Base-by-base conservation (phyloP, 2,329 filamentous ascomycete genomes). In the Sclerotinia sclerotiorum region DNA sequence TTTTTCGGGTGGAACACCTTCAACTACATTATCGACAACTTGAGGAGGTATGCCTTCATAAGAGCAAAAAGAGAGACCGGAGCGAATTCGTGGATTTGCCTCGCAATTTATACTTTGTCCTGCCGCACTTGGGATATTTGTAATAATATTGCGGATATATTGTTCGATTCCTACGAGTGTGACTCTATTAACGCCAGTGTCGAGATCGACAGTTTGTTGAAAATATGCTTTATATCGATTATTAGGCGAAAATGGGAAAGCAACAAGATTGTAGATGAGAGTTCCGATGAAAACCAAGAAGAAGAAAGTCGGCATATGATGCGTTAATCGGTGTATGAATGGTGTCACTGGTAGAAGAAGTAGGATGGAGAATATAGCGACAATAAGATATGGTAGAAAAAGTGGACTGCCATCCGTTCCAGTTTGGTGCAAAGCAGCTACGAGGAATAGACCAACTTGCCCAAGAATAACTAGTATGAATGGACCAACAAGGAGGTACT, bases 191-290 rank as follows among this genome's bases (percentile, higher is more conserved):
- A 84, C 81, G n/a, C 89, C 88, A 5, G 84, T 87, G 72, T 92
- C 90, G 13, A 97, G 84, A 72, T 97, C 87, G 60, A 97, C 82
- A 13, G 86, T 86, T 77, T 99, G 94, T 62, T 91, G 82, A 78
- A 98, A 97, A 79, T 89, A 96, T 60, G 94, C 84, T 79, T 98
- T 98, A 78, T 97, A 87, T 49, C 92, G 87, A 77, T 89, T 91
- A 69, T 88, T 84, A 29, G 86, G 81, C 0, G 92, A 95, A 79
- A 98, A 98, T 0, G 95, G 95, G 78, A 97, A 97, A 1, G 91
- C 92, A 2, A 87, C 80, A 5, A 97, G 85, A 76, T 96, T 97
- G 82, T 97, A 98, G 68, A 94, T 85, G 39, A 96, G 80, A 1
- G 93, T 96, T 42, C 84, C 91, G 32, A 87, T 76, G 70, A 93